phyloP scores from a whole-genome alignment of 192 early-diverging fungal genomes.

The Rhizoclosmatium globosum region DNA sequence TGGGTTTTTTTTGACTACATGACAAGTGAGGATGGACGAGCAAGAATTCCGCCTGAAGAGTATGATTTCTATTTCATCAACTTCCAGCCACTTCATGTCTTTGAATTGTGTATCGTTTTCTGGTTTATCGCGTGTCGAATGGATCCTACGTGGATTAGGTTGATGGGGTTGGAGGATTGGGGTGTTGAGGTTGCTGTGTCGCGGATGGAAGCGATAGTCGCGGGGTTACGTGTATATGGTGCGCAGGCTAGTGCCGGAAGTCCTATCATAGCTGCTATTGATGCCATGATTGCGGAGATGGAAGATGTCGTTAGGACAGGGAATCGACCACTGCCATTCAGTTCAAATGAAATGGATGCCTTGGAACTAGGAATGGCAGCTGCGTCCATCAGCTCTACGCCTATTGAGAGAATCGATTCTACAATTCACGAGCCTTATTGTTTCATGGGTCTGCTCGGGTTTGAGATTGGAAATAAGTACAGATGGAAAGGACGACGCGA shows the following conservation, averaged over 20 bases:
- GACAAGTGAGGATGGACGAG: not conserved
- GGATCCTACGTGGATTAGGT: not conserved
- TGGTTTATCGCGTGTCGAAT: not conserved
- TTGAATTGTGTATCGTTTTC: not conserved
- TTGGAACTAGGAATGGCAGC: too few relatives aligned
- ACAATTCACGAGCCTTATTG: too few relatives aligned
- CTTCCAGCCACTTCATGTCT: not conserved
- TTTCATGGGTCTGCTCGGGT: too few relatives aligned
- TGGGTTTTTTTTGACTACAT: not conserved
- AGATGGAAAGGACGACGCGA: too few relatives aligned
- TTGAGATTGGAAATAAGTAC: too few relatives aligned
- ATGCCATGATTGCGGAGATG: not conserved
- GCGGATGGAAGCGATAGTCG: not conserved
- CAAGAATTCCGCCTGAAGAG: too few relatives aligned
- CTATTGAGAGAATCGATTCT: too few relatives aligned
- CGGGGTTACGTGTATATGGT: not conserved
- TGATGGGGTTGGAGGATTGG: not conserved
- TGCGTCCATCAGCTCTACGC: too few relatives aligned
- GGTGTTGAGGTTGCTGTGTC: not conserved
- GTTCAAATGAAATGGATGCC: too few relatives aligned
- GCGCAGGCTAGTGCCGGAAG: not conserved
- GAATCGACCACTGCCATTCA: too few relatives aligned
- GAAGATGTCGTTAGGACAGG: not conserved
- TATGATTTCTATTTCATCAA: not conserved
- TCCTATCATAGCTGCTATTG: not conserved